Evolutionary conservation across 208 protist genomes (phyloP).

Genomic region (Trypanosoma conorhini): DNA sequence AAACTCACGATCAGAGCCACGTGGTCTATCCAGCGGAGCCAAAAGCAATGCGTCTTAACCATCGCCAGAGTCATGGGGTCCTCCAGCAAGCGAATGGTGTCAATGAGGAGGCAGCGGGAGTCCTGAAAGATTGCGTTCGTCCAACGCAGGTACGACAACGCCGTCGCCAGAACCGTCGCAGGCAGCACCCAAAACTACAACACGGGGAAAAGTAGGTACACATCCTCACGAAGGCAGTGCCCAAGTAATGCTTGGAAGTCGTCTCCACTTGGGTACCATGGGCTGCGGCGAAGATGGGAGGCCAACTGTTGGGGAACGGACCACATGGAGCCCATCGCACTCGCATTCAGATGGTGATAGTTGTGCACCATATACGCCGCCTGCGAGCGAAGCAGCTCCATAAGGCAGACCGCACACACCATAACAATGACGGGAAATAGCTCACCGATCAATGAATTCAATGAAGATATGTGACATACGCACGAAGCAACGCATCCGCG

Average conservation of each 20-base stretch:
- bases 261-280: slow-evolving; percentile 40
- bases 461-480: slow-evolving; percentile 32
- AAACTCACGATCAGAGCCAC: slow-evolving; percentile 48
- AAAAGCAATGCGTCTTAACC: slow-evolving; percentile 42
- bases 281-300: slow-evolving; percentile 25
- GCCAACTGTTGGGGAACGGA: slow-evolving; percentile 8
- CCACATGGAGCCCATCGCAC: not conserved
- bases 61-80: slow-evolving; percentile 61
- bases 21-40: slow-evolving; percentile 48
- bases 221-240: slow-evolving; percentile 57
- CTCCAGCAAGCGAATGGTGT: slow-evolving; percentile 64
- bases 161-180: slow-evolving; percentile 49
- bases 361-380: slow-evolving; percentile 56
- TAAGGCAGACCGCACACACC: slow-evolving; percentile 45
- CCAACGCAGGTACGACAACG: slow-evolving; percentile 59
- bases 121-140: slow-evolving; percentile 54
- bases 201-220: slow-evolving; percentile 62
- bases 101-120: slow-evolving; percentile 48
- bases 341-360: slow-evolving; percentile 22
- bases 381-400: slow-evolving; percentile 68
- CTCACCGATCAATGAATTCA: slow-evolving; percentile 43
- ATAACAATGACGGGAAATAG: slow-evolving; percentile 53
- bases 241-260: slow-evolving; percentile 47
- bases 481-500: slow-evolving; percentile 34
- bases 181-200: slow-evolving; percentile 64